Percentiles rank a stretch among this genome's conserved stretches.
phyloP scores from a whole-genome alignment of 164 flowering plant species.

The Vitis cinerea region DNA sequence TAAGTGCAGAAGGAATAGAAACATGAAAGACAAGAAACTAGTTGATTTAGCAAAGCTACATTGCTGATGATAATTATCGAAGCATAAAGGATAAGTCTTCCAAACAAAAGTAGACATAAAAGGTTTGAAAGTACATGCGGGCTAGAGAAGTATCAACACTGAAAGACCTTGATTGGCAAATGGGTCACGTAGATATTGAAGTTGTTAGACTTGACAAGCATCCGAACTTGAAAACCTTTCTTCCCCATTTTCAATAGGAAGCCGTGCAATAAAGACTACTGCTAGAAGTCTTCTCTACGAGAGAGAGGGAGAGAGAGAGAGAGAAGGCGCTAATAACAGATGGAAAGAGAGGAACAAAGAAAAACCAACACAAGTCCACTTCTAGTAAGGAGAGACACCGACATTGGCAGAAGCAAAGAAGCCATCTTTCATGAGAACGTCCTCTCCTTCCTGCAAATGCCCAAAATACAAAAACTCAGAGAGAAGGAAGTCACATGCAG shows the following conservation, averaged over 20 bases:
- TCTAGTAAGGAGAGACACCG: constrained; percentile 77
- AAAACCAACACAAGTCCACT: not conserved
- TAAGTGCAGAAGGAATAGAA: not conserved
- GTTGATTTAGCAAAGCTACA: not conserved
- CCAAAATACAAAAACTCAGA: not conserved
- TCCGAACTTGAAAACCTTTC: not conserved
- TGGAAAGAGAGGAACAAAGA: too few relatives aligned
- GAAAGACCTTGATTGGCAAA: not conserved
- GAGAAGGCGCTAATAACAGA: too few relatives aligned
- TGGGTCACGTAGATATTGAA: not conserved
- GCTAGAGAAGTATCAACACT: not conserved
- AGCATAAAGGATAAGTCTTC: not conserved
- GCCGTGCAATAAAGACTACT: too few relatives aligned
- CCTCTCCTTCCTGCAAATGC: constrained; percentile 69
- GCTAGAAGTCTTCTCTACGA: too few relatives aligned
- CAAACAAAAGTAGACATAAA: not conserved
- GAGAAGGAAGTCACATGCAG: not conserved
- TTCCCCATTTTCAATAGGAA: too few relatives aligned
- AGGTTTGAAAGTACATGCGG: not conserved
- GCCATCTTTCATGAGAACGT: constrained; percentile 66
- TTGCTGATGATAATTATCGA: not conserved
- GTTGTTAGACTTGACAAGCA: constrained; percentile 2
- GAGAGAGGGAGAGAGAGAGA: too few relatives aligned
- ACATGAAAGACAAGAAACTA: not conserved
- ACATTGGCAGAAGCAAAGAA: constrained; percentile 62